Evolutionary conservation across 345 rosid species (phyloP).

Genomic region (Hypericum perforatum): DNA sequence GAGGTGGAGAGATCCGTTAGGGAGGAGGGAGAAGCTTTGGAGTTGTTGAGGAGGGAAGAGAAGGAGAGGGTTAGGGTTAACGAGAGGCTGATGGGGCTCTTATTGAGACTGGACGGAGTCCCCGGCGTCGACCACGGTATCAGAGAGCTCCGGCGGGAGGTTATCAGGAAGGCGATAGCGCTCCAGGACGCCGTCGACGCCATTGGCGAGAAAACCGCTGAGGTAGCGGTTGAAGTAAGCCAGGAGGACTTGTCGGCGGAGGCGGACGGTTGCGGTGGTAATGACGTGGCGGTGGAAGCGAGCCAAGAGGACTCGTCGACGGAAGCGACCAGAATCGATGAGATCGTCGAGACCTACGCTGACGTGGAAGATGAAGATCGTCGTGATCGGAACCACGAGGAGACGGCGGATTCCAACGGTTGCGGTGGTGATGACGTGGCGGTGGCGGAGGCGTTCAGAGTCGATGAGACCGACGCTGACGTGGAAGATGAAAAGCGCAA

Average conservation of each 20-base stretch:
- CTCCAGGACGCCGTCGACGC: constrained; percentile 50
- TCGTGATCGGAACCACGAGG: too few relatives aligned
- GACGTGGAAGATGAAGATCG: too few relatives aligned
- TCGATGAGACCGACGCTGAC: constrained; percentile 3
- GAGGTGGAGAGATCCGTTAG: constrained; percentile 35
- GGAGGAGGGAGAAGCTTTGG: constrained; percentile 15
- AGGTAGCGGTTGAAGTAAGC: not conserved
- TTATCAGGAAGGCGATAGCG: constrained; percentile 39
- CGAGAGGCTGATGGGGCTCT: constrained; percentile 51
- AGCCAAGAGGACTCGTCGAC: too few relatives aligned
- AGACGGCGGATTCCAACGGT: too few relatives aligned
- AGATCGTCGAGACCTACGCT: too few relatives aligned
- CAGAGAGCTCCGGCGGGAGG: constrained; percentile 44
- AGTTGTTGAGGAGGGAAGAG: constrained; percentile 27
- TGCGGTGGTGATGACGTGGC: constrained; percentile 7
- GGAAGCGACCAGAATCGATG: too few relatives aligned
- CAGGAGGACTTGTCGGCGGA: too few relatives aligned
- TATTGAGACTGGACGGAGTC: constrained; percentile 45
- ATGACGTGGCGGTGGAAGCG: too few relatives aligned
- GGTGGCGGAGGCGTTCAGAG: too few relatives aligned
- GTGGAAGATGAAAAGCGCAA: not conserved
- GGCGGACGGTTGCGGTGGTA: not conserved
- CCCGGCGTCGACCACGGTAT: constrained; percentile 45
- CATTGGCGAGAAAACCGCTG: constrained; percentile 9
- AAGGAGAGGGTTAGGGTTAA: constrained; percentile 37